A percentile compares a stretch with the other conserved stretches of the same genome.
Conservation (phyloP, 2,329 filamentous ascomycete species). For the Colletotrichum tanaceti region DNA sequence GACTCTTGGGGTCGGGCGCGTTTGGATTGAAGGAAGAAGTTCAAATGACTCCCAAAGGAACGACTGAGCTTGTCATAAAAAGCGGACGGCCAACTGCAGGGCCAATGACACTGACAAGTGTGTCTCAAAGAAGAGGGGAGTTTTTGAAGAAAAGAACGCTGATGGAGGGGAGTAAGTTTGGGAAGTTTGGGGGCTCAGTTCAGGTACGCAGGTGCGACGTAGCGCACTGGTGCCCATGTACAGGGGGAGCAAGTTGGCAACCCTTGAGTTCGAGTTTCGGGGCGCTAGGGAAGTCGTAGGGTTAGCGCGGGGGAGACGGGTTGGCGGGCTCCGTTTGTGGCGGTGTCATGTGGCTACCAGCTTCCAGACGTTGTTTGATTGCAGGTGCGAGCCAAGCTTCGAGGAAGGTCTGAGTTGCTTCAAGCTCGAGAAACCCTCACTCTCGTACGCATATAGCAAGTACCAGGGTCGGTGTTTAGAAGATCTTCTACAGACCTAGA, state of each 20-base stretch:
- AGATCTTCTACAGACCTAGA: too few species aligned
- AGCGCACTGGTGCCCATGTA: conserved; percentile 34
- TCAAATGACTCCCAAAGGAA: conserved; percentile 41
- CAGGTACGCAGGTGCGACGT: conserved; percentile 40
- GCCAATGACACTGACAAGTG: conserved; percentile 40
- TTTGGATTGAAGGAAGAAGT: conserved; percentile 29
- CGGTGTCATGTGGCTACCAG: conserved; percentile 37
- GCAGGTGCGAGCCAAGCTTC: not conserved
- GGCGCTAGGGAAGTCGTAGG: conserved; percentile 37
- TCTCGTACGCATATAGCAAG: too few species aligned
- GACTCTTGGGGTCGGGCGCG: conserved; percentile 26
- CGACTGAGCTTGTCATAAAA: conserved; percentile 42
- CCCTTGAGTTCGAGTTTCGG: conserved; percentile 41
- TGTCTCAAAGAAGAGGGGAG: conserved; percentile 41
- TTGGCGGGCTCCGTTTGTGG: conserved; percentile 30
- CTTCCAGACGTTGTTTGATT: conserved; percentile 3
- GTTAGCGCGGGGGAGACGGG: conserved; percentile 33
- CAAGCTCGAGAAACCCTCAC: not conserved
- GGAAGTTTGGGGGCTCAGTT: conserved; percentile 42
- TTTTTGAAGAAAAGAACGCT: conserved; percentile 33
- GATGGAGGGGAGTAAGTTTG: conserved; percentile 38
- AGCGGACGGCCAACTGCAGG: conserved; percentile 35
- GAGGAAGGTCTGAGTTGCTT: not conserved
- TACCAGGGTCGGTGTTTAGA: too few species aligned
- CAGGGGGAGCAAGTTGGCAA: conserved; percentile 40